Conservation (phyloP, 768 basidiomycete species). For the Lenzites betulinus region DNA sequence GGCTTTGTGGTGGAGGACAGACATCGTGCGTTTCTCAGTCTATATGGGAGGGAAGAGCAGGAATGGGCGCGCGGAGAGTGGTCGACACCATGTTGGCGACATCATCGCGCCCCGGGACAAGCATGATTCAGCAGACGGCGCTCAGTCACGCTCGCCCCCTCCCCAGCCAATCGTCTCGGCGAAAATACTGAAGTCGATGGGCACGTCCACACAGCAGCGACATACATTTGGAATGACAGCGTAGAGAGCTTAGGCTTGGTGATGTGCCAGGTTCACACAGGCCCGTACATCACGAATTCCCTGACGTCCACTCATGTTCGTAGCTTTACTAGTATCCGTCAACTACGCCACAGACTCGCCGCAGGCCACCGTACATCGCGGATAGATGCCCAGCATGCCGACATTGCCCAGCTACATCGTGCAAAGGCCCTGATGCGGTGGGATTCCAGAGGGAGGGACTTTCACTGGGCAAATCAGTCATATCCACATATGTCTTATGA, state of each 20-base stretch:
- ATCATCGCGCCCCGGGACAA: conserved; percentile 10
- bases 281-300: neutral
- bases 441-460: too few relatives aligned
- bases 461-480: too few relatives aligned
- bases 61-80: conserved; percentile 21
- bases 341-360: neutral
- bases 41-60: conserved; percentile 13
- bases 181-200: neutral
- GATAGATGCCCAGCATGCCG: too few relatives aligned
- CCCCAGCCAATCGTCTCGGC: conserved; percentile 4
- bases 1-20: neutral
- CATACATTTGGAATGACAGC: conserved; percentile 21
- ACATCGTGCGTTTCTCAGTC: conserved; percentile 12
- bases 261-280: neutral
- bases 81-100: conserved; percentile 21
- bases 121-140: conserved; percentile 22
- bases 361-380: too few relatives aligned
- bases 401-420: too few relatives aligned
- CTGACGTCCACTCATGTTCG: neutral
- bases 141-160: conserved; percentile 11
- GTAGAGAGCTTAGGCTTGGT: neutral
- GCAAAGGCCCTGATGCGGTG: too few relatives aligned
- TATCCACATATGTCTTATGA: too few relatives aligned
- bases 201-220: neutral
- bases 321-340: neutral